Conservation (phyloP, 2,329 filamentous ascomycete genomes). For the Fusarium annulatum region DNA sequence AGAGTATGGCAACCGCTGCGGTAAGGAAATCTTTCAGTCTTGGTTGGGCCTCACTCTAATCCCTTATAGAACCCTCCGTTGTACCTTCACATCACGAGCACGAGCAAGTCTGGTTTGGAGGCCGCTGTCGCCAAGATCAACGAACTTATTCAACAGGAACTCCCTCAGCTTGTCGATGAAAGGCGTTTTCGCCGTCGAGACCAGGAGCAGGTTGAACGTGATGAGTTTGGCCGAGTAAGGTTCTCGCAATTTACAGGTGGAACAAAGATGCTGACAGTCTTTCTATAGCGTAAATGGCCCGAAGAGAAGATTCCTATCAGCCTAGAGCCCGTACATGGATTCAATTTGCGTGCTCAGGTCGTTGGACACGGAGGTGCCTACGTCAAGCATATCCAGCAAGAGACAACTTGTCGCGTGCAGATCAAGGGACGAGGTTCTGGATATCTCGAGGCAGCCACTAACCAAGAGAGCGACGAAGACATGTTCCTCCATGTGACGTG, state of each 20-base stretch:
- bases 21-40: slow-evolving; percentile 65
- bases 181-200: slow-evolving; percentile 89
- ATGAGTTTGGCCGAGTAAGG: slow-evolving; percentile 87
- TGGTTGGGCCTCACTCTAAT: neutral
- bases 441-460: slow-evolving; percentile 90
- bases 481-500: slow-evolving; percentile 98
- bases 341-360: slow-evolving; percentile 95
- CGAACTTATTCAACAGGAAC: slow-evolving; percentile 94
- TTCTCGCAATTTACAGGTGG: neutral
- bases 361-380: slow-evolving; percentile 95
- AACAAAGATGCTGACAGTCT: slow-evolving; percentile 24
- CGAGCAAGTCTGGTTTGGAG: slow-evolving; percentile 89
- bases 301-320: slow-evolving; percentile 94
- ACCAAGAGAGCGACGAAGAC: slow-evolving; percentile 89
- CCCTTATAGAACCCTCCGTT: slow-evolving; percentile 82
- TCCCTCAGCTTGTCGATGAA: slow-evolving; percentile 95
- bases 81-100: slow-evolving; percentile 95
- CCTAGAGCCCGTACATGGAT: slow-evolving; percentile 90
- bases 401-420: slow-evolving; percentile 94
- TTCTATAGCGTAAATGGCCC: slow-evolving; percentile 92
- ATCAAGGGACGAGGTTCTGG: slow-evolving; percentile 97
- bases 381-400: slow-evolving; percentile 97
- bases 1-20: slow-evolving; percentile 93
- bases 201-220: slow-evolving; percentile 83
- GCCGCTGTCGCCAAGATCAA: slow-evolving; percentile 88